Evolutionary conservation across 2,329 filamentous ascomycete genomes (phyloP).

Genomic region (Bipolaris gigantea): DNA sequence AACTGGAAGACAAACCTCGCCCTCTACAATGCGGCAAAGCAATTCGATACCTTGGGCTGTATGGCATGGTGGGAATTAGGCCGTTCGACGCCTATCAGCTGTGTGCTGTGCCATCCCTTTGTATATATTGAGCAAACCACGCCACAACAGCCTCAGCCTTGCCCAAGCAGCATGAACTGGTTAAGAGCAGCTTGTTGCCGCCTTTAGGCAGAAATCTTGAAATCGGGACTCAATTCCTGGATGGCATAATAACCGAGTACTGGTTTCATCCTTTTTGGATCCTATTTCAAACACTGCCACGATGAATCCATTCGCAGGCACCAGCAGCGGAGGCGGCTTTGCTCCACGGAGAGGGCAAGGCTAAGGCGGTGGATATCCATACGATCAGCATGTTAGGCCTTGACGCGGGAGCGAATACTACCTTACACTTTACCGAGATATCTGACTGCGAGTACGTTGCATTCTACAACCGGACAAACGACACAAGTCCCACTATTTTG

Average conservation of each 20-base stretch:
- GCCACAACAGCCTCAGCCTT: constrained; percentile 32
- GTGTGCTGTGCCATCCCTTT: constrained; percentile 27
- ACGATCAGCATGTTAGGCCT: constrained; percentile 22
- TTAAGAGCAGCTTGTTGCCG: constrained; percentile 1
- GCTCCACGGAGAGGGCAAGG: constrained; percentile 24
- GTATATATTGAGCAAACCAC: constrained; percentile 19
- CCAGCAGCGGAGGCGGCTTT: constrained; percentile 24
- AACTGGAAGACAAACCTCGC: constrained; percentile 27
- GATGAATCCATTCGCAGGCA: constrained; percentile 7
- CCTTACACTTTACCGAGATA: constrained; percentile 33
- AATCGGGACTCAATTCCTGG: not conserved
- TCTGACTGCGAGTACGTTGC: constrained; percentile 48
- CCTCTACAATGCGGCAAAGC: constrained; percentile 16
- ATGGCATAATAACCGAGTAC: not conserved
- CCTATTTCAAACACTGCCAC: not conserved
- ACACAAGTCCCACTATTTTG: constrained; percentile 44
- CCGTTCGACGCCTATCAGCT: constrained; percentile 18
- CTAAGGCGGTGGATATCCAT: constrained; percentile 17
- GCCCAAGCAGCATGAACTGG: constrained; percentile 21
- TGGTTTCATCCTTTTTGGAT: not conserved
- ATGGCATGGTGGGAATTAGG: constrained; percentile 14
- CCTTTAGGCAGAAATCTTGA: not conserved
- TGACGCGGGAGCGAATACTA: not conserved
- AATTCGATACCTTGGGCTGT: constrained; percentile 18
- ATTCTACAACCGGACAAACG: constrained; percentile 57